phyloP scores from a whole-genome alignment of 225 moss, liverwort and hornwort genomes.

The Physcomitrium patens region DNA sequence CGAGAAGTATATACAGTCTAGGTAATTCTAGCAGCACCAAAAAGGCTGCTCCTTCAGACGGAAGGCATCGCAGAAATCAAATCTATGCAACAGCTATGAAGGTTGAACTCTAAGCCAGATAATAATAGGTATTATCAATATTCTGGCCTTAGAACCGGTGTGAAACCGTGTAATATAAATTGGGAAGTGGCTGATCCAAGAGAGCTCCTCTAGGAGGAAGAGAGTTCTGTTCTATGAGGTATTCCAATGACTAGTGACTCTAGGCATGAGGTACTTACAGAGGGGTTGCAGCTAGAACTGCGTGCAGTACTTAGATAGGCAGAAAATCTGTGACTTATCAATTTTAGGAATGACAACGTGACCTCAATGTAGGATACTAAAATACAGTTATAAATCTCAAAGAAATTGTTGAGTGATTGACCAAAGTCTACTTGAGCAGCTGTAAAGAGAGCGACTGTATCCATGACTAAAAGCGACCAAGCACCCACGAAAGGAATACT shows the following conservation, averaged over 20 bases:
- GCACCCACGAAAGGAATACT: conserved; percentile 1
- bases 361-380: conserved; percentile 22
- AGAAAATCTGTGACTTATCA: conserved; percentile 21
- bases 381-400: conserved; percentile 33
- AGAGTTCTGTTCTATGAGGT: conserved; percentile 41
- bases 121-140: conserved; percentile 15
- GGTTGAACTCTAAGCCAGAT: conserved; percentile 28
- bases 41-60: conserved; percentile 38
- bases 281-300: neutral
- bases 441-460: neutral
- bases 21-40: conserved; percentile 37
- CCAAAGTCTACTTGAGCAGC: neutral
- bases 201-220: conserved; percentile 38
- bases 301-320: conserved; percentile 4
- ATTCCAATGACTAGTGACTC: conserved; percentile 25
- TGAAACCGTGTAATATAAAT: conserved; percentile 22
- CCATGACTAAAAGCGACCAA: no score
- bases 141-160: conserved; percentile 14
- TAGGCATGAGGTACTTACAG: conserved; percentile 44
- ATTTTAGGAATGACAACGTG: conserved; percentile 15
- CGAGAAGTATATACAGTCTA: conserved; percentile 48
- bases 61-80: conserved; percentile 25
- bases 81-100: conserved; percentile 37
- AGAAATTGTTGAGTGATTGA: conserved; percentile 18
- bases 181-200: conserved; percentile 16